Base-by-base conservation (phyloP, 768 basidiomycete species). In the Aureoboletus auriporus region DNA sequence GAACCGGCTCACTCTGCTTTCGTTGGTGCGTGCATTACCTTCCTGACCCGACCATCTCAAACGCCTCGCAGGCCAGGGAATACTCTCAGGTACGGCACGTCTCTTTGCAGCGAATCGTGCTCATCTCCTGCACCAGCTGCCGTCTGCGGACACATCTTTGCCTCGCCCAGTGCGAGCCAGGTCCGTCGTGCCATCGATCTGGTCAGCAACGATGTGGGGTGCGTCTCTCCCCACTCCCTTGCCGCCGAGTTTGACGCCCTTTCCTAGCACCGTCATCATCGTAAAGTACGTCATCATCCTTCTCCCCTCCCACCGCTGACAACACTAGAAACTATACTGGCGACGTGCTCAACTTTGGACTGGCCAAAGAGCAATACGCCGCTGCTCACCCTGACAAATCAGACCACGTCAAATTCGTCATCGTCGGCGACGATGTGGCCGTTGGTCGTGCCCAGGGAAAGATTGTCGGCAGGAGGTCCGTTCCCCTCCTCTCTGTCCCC, bases 1-100 rank as follows among this genome's bases (percentile, higher is more conserved):
- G 94, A 96, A 60, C 94, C 94, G 7, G 80, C 92, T 13, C 92
- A 93, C 68, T 80, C 89, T 5, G 88, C 82, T 2, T 93, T 88
- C 57, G 92, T 95, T n/a, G 93, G 91, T 85, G 53, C 54, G 76
- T 63, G 37, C 17, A 16, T 13, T 11, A 10, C 8, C 54, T 16
- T 30, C 28, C 27, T 4, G 4, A 13, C 0, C 29, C 29, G 1
- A 35, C 14, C 9, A 20, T 44, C n/a, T n/a, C n/a, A n/a, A n/a
- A n/a, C n/a, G n/a, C 37, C 8, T 50, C 42, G 0, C 46, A 88
- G 87, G 89, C 35, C 68, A 80, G 51, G 93, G 93, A 26, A 84
- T 93, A 57, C 71, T 95, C 36, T 82, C 82, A 33, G 87, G 86
- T 84, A 63, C 26, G 45, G 37, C 26, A 23, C 14, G 23, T 36